A percentile compares a stretch with the other conserved stretches of the same genome.
Conservation (phyloP, 1,139 yeast species). For the Suhomyces bolitotheri region DNA sequence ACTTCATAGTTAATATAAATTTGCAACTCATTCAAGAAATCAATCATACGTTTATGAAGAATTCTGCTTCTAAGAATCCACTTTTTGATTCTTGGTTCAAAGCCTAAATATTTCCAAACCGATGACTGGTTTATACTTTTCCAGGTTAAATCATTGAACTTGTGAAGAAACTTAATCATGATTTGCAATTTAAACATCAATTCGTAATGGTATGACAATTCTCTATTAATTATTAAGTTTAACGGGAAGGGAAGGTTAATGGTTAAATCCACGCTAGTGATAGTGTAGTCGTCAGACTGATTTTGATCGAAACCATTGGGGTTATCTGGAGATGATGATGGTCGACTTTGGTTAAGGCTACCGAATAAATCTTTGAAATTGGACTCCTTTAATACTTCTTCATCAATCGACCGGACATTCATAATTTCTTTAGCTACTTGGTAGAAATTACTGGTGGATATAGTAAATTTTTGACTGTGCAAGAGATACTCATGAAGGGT, state of each 20-base stretch:
- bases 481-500: conserved; percentile 18
- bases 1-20: conserved; percentile 62
- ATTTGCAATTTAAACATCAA: conserved; percentile 72
- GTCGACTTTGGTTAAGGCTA: conserved; percentile 3
- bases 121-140: conserved; percentile 63
- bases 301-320: conserved; percentile 40
- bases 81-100: conserved; percentile 42
- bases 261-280: conserved; percentile 58
- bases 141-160: conserved; percentile 69
- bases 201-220: conserved; percentile 77
- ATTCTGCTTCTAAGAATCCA: conserved; percentile 62
- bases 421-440: conserved; percentile 66
- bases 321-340: conserved; percentile 15
- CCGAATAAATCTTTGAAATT: conserved; percentile 40
- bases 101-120: conserved; percentile 61
- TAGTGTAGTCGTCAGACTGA: conserved; percentile 40
- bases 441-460: conserved; percentile 45
- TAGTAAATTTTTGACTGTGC: conserved; percentile 31
- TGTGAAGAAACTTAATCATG: conserved; percentile 61
- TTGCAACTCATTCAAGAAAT: conserved; percentile 56
- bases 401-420: conserved; percentile 63
- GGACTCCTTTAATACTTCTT: conserved; percentile 42
- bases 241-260: conserved; percentile 82
- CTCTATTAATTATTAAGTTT: conserved; percentile 69
- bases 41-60: conserved; percentile 62